Conservation (phyloP, 1,139 yeast species). For the Wickerhamomyces sp. region DNA sequence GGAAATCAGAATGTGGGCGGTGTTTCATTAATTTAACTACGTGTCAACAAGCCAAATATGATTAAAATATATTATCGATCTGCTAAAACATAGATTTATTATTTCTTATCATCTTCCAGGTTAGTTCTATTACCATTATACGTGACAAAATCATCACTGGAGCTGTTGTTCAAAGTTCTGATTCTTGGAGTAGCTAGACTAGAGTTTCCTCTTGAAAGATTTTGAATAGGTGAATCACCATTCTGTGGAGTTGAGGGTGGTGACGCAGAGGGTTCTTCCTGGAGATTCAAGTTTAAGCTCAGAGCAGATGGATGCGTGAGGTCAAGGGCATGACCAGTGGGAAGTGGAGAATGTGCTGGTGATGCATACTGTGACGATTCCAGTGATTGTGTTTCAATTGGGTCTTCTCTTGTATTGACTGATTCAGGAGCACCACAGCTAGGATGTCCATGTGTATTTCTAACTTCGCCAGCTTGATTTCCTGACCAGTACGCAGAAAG, state of each 20-base stretch:
- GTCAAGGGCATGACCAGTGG: conserved; percentile 8
- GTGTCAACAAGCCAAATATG: no score
- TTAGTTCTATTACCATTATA: conserved; percentile 44
- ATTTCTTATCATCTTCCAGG: conserved; percentile 34
- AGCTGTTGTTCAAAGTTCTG: conserved; percentile 25
- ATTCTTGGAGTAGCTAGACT: conserved; percentile 13
- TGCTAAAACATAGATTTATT: neutral
- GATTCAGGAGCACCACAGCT: neutral
- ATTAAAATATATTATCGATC: no score
- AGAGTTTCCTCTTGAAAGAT: conserved; percentile 15
- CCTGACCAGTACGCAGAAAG: conserved; percentile 27
- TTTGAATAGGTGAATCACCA: conserved; percentile 3
- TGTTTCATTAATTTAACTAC: no score
- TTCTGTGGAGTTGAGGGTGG: no score
- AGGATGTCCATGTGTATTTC: neutral
- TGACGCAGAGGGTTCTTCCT: conserved; percentile 2
- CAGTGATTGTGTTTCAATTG: conserved; percentile 14
- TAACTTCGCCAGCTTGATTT: neutral
- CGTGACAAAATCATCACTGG: conserved; percentile 29
- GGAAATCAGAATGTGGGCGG: no score
- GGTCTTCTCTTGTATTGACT: conserved; percentile 4
- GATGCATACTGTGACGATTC: conserved; percentile 24
- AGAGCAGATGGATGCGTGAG: conserved; percentile 21
- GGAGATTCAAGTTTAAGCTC: conserved; percentile 14
- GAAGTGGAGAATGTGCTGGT: conserved; percentile 22